Evolutionary conservation across 192 early-diverging fungal species (phyloP).

Genomic region (Coemansia sp.): DNA sequence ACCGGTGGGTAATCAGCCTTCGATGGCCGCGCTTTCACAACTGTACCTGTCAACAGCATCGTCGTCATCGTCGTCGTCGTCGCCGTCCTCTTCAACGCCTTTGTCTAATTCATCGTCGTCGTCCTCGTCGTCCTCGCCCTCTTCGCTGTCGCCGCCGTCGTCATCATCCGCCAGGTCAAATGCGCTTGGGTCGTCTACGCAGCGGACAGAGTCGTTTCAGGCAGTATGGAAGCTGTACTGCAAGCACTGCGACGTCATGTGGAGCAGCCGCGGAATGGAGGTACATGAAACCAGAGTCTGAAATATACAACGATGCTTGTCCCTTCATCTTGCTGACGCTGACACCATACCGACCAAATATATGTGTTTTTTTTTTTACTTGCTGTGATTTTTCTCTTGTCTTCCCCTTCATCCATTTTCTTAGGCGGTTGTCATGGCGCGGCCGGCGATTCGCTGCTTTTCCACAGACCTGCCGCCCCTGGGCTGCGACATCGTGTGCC

Average conservation of each 20-base stretch:
- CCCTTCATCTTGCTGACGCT: no score
- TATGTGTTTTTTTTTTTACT: background rate
- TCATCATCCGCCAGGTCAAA: background rate
- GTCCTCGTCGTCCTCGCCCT: background rate
- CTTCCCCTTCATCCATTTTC: background rate
- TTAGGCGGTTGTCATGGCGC: slow-evolving; percentile 48
- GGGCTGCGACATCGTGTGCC: slow-evolving; percentile 43
- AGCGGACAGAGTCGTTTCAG: slow-evolving; percentile 38
- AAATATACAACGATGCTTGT: no score
- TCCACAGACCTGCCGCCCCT: slow-evolving; percentile 48
- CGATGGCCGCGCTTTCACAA: background rate
- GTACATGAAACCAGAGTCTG: background rate
- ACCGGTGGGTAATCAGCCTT: background rate
- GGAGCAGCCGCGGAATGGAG: slow-evolving; percentile 54
- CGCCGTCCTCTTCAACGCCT: background rate
- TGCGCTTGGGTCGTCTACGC: background rate
- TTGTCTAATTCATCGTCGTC: background rate
- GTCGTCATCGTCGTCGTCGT: background rate
- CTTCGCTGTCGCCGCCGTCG: background rate
- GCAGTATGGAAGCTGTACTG: slow-evolving; percentile 50
- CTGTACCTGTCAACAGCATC: background rate
- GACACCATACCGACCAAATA: background rate
- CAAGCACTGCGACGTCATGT: slow-evolving; percentile 42
- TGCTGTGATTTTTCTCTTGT: background rate
- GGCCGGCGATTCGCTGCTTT: slow-evolving; percentile 47